Percentiles rank a stretch among this genome's conserved stretches.
Evolutionary conservation across 2,329 filamentous ascomycete genomes (phyloP).

Genomic region (Echinosphaeria canescens): DNA sequence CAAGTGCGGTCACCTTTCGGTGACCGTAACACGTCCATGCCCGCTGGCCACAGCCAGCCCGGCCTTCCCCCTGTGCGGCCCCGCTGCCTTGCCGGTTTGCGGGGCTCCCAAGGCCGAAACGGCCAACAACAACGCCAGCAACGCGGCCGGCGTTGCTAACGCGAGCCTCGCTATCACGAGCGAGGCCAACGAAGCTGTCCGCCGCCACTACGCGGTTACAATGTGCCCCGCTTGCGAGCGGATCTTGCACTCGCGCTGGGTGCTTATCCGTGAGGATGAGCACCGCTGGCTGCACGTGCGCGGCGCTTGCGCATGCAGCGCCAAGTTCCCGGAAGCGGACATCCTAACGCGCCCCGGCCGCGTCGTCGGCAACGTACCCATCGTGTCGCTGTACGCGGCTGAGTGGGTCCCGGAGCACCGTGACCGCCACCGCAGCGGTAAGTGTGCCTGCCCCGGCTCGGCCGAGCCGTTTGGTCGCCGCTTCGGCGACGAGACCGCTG

Average conservation of each 20-base stretch:
- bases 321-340: conserved; percentile 13
- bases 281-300: conserved; percentile 21
- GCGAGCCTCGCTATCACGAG: too few species aligned
- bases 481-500: conserved; percentile 2
- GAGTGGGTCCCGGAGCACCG: conserved; percentile 18
- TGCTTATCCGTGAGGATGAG: conserved; percentile 17
- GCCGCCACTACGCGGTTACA: conserved; percentile 8
- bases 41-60: conserved; percentile 16
- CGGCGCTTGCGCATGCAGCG: conserved; percentile 16
- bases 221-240: conserved; percentile 17
- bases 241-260: conserved; percentile 15
- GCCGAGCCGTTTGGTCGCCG: conserved; percentile 11
- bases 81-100: too few species aligned
- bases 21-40: conserved; percentile 16
- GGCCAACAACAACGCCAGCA: too few species aligned
- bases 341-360: conserved; percentile 5
- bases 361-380: conserved; percentile 9
- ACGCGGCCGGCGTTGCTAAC: too few species aligned
- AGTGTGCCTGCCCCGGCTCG: conserved; percentile 12
- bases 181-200: too few species aligned
- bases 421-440: conserved; percentile 11
- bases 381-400: conserved; percentile 14
- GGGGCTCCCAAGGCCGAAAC: too few species aligned
- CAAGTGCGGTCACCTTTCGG: conserved; percentile 21
- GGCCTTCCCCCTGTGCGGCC: conserved; percentile 13